Conservation (phyloP, 2,329 filamentous ascomycete genomes). For the Monilinia polystroma region DNA sequence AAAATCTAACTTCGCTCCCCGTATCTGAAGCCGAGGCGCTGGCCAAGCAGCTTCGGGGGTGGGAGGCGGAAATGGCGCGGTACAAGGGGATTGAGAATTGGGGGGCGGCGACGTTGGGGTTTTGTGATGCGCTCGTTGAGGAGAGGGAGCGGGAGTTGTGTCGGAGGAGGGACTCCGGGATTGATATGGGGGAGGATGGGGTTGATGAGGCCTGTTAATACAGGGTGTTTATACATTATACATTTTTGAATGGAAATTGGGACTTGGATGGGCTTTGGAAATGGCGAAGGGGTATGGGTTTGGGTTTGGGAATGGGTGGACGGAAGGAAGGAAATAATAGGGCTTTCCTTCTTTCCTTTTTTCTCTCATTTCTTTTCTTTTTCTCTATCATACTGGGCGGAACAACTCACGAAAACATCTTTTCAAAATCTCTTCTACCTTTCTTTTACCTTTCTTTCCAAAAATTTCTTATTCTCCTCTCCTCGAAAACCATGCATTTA, state of each 20-base stretch:
- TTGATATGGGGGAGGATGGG: background rate
- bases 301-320: background rate
- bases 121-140: constrained; percentile 26
- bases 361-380: background rate
- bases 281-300: too few species aligned
- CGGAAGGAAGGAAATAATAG: too few species aligned
- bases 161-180: background rate
- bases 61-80: constrained; percentile 46
- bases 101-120: constrained; percentile 36
- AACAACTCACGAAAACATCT: too few species aligned
- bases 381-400: background rate
- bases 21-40: constrained; percentile 45
- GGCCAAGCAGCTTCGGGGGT: constrained; percentile 46
- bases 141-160: background rate
- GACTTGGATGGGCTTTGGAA: too few species aligned
- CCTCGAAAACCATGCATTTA: too few species aligned
- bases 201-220: background rate
- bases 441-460: background rate
- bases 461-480: too few species aligned
- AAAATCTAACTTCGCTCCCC: constrained; percentile 44
- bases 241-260: too few species aligned
- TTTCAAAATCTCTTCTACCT: background rate
- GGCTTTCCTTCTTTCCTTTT: background rate
- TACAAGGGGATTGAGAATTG: constrained; percentile 49
- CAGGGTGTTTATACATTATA: background rate